phyloP scores from a whole-genome alignment of 768 basidiomycete species.

The Leccinum rimulosum region DNA sequence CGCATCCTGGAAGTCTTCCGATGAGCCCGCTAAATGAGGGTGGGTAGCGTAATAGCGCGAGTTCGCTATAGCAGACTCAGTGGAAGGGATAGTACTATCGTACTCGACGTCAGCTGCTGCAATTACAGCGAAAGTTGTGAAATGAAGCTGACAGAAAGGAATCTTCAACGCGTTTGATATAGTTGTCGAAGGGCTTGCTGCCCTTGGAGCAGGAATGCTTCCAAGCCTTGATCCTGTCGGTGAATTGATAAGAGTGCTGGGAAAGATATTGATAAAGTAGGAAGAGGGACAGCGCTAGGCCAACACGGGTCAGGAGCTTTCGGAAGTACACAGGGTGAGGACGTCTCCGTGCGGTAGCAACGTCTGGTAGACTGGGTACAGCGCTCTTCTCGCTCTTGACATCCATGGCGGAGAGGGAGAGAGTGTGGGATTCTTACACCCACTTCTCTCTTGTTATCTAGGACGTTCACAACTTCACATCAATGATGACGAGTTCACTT shows the following conservation, averaged over 20 bases:
- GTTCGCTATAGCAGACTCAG: conserved; percentile 54
- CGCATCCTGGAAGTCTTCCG: conserved; percentile 61
- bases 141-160: conserved; percentile 34
- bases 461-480: too few species aligned
- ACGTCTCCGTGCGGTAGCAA: conserved; percentile 1
- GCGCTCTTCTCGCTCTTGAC: conserved; percentile 12
- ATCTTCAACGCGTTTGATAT: conserved; percentile 26
- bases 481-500: too few species aligned
- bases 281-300: conserved; percentile 5
- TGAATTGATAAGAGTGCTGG: not conserved
- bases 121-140: not conserved
- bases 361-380: conserved; percentile 8
- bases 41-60: conserved; percentile 62
- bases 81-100: conserved; percentile 52
- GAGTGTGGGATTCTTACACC: not conserved
- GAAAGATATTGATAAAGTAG: conserved; percentile 11
- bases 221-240: conserved; percentile 6
- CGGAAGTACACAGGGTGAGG: conserved; percentile 1
- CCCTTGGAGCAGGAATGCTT: conserved; percentile 6
- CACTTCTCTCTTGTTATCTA: too few species aligned
- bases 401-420: conserved; percentile 12
- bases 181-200: conserved; percentile 10
- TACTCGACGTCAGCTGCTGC: not conserved
- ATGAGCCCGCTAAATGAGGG: conserved; percentile 71
- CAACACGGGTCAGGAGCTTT: conserved; percentile 5